phyloP scores from a whole-genome alignment of 192 early-diverging fungal species.

The Mortierella alpina region DNA sequence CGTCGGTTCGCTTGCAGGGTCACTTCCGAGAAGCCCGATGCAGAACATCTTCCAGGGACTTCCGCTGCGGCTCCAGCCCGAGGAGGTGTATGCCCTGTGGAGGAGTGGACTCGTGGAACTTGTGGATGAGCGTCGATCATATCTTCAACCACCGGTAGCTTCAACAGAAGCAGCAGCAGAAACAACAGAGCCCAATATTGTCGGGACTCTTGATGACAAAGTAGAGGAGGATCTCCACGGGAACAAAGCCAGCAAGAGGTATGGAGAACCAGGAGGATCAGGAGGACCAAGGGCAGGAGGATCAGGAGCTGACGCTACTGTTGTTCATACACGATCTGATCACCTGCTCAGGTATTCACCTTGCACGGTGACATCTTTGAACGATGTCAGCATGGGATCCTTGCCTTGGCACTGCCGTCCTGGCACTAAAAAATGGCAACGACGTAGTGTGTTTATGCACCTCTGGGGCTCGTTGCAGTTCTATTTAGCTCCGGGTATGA shows the following conservation, averaged over 20 bases:
- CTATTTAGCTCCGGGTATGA: constrained; percentile 77
- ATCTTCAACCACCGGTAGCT: background rate
- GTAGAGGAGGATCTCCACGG: no score
- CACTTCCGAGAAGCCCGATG: constrained; percentile 72
- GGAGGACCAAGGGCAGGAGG: no score
- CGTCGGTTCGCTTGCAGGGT: constrained; percentile 76
- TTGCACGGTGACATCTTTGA: no score
- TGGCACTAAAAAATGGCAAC: constrained; percentile 28
- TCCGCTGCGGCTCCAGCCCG: constrained; percentile 77
- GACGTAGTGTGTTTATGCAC: constrained; percentile 67
- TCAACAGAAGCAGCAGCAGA: constrained; percentile 15
- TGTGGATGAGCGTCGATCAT: constrained; percentile 22
- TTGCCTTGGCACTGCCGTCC: constrained; percentile 32
- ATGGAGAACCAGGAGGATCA: no score
- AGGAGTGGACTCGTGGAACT: constrained; percentile 50
- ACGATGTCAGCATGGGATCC: no score
- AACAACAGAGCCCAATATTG: background rate
- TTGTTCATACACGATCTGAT: no score
- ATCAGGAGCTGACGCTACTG: no score
- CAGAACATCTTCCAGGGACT: constrained; percentile 84
- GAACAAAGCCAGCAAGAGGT: no score
- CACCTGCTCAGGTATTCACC: no score
- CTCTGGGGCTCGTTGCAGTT: constrained; percentile 71
- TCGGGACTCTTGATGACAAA: background rate
- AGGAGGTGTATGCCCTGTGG: constrained; percentile 73